Conservation (phyloP, 345 rosid genomes). For the Aethionema arabicum region DNA sequence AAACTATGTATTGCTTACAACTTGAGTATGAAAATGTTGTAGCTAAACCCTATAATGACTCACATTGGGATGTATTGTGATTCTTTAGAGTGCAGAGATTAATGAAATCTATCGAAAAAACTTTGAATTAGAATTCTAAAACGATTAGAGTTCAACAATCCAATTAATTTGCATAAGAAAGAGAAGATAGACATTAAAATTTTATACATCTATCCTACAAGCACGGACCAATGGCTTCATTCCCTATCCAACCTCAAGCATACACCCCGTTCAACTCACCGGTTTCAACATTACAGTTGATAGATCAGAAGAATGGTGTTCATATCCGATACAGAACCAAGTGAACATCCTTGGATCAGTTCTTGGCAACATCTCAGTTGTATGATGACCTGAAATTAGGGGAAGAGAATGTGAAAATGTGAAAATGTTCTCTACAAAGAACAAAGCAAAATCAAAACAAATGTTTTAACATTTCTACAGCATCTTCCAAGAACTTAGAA, state of each 20-base stretch:
- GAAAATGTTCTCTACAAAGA: conserved; percentile 7
- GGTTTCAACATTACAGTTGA: conserved; percentile 3
- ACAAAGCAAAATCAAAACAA: conserved; percentile 20
- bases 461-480: not conserved
- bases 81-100: conserved; percentile 13
- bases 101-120: conserved; percentile 5
- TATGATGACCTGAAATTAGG: conserved; percentile 23
- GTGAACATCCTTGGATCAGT: conserved; percentile 25
- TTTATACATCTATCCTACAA: conserved; percentile 37
- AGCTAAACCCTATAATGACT: conserved; percentile 18
- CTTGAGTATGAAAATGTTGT: not conserved
- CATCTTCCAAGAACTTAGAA: not conserved
- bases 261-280: conserved; percentile 31
- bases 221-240: conserved; percentile 45
- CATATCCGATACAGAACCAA: conserved; percentile 7
- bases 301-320: not conserved
- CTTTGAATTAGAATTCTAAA: conserved; percentile 8
- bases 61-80: conserved; percentile 2
- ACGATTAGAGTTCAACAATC: conserved; percentile 12
- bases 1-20: conserved; percentile 15
- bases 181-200: conserved; percentile 28
- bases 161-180: conserved; percentile 14
- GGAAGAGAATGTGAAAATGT: not conserved
- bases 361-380: conserved; percentile 17
- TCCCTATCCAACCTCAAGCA: conserved; percentile 29